phyloP scores from a whole-genome alignment of 1,284 basidiomycete species.

The Ceratobasidium papillatum region DNA sequence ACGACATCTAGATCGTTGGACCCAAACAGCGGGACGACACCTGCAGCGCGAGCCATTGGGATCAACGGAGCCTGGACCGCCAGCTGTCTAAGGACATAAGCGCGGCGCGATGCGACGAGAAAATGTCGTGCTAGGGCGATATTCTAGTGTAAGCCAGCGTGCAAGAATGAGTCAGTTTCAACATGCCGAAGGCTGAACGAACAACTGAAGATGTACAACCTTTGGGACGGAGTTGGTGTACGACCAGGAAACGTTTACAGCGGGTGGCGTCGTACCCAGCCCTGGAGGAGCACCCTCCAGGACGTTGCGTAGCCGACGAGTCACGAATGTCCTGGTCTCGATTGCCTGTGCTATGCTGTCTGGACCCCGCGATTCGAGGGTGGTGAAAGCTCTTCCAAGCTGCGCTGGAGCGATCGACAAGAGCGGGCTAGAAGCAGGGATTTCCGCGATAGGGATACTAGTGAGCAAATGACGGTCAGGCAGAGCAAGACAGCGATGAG shows the following conservation, averaged over 20 bases:
- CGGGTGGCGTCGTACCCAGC: neutral
- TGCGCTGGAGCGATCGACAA: constrained; percentile 28
- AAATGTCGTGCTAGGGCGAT: constrained; percentile 20
- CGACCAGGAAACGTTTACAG: constrained; percentile 5
- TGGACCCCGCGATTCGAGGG: neutral
- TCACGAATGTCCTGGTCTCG: constrained; percentile 16
- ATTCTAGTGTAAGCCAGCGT: constrained; percentile 7
- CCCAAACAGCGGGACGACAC: constrained; percentile 82
- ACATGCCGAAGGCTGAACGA: neutral
- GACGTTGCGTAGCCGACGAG: constrained; percentile 23
- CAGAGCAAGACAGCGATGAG: neutral
- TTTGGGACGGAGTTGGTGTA: neutral
- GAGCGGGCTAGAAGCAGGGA: neutral
- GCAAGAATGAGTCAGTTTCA: constrained; percentile 18
- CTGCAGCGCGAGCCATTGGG: constrained; percentile 59
- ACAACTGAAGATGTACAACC: constrained; percentile 12
- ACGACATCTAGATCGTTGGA: constrained; percentile 75
- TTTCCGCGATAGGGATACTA: constrained; percentile 13
- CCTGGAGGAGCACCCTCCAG: constrained; percentile 4
- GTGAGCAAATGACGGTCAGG: neutral
- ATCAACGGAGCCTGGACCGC: constrained; percentile 68
- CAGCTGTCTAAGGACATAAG: constrained; percentile 48
- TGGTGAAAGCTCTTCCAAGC: constrained; percentile 15
- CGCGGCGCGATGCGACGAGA: constrained; percentile 29
- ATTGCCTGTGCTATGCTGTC: constrained; percentile 18